phyloP scores from a whole-genome alignment of 176 grass and related monocot genomes.

The Elaeis guineensis region DNA sequence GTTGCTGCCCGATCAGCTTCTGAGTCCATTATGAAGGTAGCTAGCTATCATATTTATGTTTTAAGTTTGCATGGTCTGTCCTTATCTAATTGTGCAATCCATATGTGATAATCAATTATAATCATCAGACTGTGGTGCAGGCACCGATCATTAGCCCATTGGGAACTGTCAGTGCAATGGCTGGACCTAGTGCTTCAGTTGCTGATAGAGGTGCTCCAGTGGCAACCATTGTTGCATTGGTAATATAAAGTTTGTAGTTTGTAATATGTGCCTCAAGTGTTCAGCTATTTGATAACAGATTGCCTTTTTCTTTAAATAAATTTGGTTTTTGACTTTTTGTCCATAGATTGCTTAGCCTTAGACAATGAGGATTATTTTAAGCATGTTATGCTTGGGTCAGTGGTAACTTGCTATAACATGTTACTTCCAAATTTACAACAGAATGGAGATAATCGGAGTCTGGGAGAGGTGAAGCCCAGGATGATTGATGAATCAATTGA shows the following conservation, averaged over 20 bases:
- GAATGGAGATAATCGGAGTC: background rate
- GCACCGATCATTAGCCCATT: background rate
- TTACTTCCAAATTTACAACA: background rate
- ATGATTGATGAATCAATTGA: background rate
- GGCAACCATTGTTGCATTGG: no score
- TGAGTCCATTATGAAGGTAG: background rate
- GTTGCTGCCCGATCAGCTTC: background rate
- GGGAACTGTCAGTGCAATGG: background rate
- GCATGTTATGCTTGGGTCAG: no score
- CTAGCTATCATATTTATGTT: background rate
- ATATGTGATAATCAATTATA: background rate
- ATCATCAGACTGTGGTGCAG: background rate
- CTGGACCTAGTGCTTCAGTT: background rate
- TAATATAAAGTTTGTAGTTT: no score
- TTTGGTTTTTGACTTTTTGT: no score
- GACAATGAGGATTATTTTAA: no score
- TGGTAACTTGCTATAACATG: no score
- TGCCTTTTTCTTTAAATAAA: no score
- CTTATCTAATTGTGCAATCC: no score
- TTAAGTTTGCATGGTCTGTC: background rate
- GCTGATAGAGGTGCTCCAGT: background rate
- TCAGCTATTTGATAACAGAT: no score
- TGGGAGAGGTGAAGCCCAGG: background rate
- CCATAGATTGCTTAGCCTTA: no score
- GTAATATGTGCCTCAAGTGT: no score